A percentile compares a stretch with the other conserved stretches of the same genome.
These are phyloP conservation scores for Alternaria postmessia DNA, from an alignment of 2,329 filamentous ascomycete genomes.

Conservation along the genomic window DNA sequence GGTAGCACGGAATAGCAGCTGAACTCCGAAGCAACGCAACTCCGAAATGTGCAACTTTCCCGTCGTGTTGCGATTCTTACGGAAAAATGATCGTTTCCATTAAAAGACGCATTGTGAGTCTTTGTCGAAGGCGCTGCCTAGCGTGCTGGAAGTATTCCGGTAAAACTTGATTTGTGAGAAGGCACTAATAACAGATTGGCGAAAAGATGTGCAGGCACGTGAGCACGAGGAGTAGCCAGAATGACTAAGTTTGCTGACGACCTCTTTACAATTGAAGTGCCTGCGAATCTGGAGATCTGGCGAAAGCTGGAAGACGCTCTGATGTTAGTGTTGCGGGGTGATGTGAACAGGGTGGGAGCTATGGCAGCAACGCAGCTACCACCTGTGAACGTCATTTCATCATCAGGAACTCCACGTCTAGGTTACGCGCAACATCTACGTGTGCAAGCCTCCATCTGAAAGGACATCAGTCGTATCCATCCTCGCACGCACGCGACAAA, in stretches of 20 bases:
- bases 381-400: slow-evolving; percentile 10
- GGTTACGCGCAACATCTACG: neutral
- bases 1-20: neutral
- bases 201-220: neutral
- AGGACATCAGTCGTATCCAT: neutral
- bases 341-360: neutral
- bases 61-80: neutral
- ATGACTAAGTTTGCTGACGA: neutral
- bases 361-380: neutral
- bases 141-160: neutral
- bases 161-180: neutral
- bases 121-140: neutral
- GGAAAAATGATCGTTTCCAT: neutral
- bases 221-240: neutral
- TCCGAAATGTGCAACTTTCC: slow-evolving; percentile 8
- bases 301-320: neutral
- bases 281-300: neutral
- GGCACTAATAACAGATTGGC: neutral
- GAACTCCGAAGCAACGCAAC: neutral
- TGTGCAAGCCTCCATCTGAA: neutral
- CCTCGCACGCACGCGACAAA: neutral
- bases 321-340: slow-evolving; percentile 1
- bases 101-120: neutral
- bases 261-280: neutral
- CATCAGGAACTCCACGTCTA: neutral